Base-by-base conservation (phyloP, 179 eudicot genomes). In the Silene vulgaris region DNA sequence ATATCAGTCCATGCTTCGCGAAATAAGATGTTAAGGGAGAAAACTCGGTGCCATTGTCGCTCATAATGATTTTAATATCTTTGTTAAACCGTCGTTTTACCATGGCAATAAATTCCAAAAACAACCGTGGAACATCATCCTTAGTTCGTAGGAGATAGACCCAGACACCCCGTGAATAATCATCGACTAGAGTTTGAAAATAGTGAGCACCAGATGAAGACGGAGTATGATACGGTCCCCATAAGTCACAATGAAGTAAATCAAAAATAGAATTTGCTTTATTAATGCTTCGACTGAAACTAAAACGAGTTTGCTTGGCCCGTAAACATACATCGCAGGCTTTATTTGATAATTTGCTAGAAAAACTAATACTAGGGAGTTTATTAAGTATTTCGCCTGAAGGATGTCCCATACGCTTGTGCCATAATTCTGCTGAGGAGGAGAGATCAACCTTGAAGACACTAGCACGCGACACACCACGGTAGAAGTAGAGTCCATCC, bases 31-130 rank as follows among this genome's bases (percentile, higher is more conserved):
- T 69, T 28, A 69, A 16, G 8, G 28, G n/a, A 45, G 35, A 32
- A 67, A 67, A 67, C 23, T 67, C 71, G 8, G 50, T 67, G 3
- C 71, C 71, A 67, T 67, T 67, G 45, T 67, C 71, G 20, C 50
- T 32, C 1, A 23, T 48, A 14, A 67, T 50, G n/a, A 35, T 67
- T 35, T 35, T 32, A 20, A 32, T 20, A 13, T 21, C 12, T n/a
- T 48, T 48, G 35, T 7, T 8, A 67, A 69, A 69, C 12, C 45
- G 30, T 1, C 73, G 8, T 11, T 45, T 13, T n/a, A 45, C 1
- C 73, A 69, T 40, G 17, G 56, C 50, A 1, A 35, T 3, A 61
- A 17, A 17, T 17, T 19, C 9, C 19, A 14, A 30, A 30, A 30
- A 30, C 35, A 30, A 2, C 4, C 35, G 35, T 4, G 35, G 4